These are phyloP conservation scores for Piromyces sp. DNA, from an alignment of 192 early-diverging fungal species.

Conservation along the genomic window DNA sequence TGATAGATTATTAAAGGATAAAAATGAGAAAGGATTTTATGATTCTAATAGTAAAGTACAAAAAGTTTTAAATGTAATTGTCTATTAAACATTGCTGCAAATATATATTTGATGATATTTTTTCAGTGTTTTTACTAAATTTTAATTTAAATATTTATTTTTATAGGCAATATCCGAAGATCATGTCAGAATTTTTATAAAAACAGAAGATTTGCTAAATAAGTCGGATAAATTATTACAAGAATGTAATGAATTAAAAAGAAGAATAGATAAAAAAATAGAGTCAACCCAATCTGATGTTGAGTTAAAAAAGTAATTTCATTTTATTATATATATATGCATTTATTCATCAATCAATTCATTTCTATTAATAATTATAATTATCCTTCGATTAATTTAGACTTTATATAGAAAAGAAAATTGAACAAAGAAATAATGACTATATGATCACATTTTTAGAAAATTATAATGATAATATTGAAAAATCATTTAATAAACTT, in stretches of 20 bases:
- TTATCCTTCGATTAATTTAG: too few relatives aligned
- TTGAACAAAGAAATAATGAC: not conserved
- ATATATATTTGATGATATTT: too few relatives aligned
- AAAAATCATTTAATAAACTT: not conserved
- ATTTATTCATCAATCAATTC: too few relatives aligned
- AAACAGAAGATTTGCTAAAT: not conserved
- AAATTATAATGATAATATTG: not conserved
- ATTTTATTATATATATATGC: too few relatives aligned
- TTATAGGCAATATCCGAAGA: not conserved
- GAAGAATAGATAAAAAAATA: not conserved
- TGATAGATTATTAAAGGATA: not conserved
- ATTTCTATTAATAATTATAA: too few relatives aligned
- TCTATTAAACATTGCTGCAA: too few relatives aligned
- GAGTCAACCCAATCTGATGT: not conserved
- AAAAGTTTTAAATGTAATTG: not conserved
- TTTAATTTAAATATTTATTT: too few relatives aligned
- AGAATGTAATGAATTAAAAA: not conserved
- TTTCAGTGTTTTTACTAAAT: too few relatives aligned
- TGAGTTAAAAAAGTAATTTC: not conserved
- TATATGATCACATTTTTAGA: not conserved
- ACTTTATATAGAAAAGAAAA: not conserved
- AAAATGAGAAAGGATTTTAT: not conserved
- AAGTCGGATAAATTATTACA: not conserved
- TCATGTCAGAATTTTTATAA: not conserved
- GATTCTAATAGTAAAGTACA: not conserved